These are phyloP conservation scores for Curvularia sp. DNA, from an alignment of 2,329 filamentous ascomycete species.

Conservation along the genomic window DNA sequence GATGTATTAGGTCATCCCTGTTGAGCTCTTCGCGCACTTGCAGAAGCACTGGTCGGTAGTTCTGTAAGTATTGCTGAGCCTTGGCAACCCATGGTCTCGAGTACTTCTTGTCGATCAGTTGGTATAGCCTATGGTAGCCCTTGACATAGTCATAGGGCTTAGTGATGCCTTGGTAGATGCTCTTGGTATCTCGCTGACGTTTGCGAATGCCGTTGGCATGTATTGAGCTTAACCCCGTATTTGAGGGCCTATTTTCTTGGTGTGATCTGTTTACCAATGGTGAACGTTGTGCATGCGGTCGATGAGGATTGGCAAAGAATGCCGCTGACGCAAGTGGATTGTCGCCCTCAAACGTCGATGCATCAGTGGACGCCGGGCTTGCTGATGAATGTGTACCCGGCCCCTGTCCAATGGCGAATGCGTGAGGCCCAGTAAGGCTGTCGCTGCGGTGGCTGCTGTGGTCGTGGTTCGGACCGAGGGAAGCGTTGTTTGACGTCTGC, in stretches of 20 bases:
- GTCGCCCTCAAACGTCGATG: slow-evolving; percentile 55
- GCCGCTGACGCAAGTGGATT: slow-evolving; percentile 44
- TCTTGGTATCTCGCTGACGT: slow-evolving; percentile 73
- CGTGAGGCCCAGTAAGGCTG: slow-evolving; percentile 56
- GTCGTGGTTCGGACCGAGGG: slow-evolving; percentile 46
- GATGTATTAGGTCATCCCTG: slow-evolving; percentile 88
- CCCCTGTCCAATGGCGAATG: slow-evolving; percentile 68
- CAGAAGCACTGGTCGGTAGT: slow-evolving; percentile 91
- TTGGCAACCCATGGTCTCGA: slow-evolving; percentile 76
- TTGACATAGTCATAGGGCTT: slow-evolving; percentile 90
- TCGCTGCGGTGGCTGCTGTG: slow-evolving; percentile 41
- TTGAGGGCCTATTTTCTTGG: slow-evolving; percentile 36
- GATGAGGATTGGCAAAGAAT: slow-evolving; percentile 45
- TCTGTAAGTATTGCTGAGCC: slow-evolving; percentile 86
- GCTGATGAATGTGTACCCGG: slow-evolving; percentile 64
- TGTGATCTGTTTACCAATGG: slow-evolving; percentile 37
- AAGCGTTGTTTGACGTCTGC: slow-evolving; percentile 53
- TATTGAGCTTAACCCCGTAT: slow-evolving; percentile 40
- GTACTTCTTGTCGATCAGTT: slow-evolving; percentile 79
- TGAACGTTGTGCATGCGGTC: slow-evolving; percentile 41
- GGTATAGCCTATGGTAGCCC: slow-evolving; percentile 87
- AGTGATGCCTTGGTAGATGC: slow-evolving; percentile 87
- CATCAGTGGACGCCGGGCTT: slow-evolving; percentile 59
- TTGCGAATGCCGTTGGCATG: slow-evolving; percentile 52
- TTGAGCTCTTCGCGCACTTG: slow-evolving; percentile 89